Percentiles rank a stretch among this genome's conserved stretches.
Conservation (phyloP, 2,329 filamentous ascomycete genomes). For the Trichoderma simmonsii region DNA sequence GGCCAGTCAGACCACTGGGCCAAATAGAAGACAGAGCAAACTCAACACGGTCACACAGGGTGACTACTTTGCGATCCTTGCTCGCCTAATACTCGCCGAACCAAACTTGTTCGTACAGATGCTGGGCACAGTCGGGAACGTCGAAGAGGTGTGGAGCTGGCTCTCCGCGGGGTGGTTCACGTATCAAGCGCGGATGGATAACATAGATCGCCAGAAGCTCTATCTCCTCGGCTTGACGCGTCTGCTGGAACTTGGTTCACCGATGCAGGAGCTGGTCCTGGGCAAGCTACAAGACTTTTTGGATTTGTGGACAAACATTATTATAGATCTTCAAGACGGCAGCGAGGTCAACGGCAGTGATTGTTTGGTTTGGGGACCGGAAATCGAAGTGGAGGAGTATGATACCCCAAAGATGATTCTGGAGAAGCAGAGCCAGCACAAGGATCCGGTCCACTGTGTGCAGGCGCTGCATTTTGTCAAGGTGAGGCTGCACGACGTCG, state of each 20-base stretch:
- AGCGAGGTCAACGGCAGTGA: constrained; percentile 50
- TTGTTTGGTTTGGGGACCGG: constrained; percentile 46
- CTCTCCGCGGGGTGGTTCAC: constrained; percentile 63
- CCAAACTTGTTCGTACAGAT: constrained; percentile 64
- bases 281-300: constrained; percentile 68
- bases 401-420: constrained; percentile 54
- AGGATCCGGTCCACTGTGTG: constrained; percentile 66
- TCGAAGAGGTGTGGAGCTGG: constrained; percentile 58
- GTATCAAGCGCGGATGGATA: constrained; percentile 65
- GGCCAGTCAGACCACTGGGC: constrained; percentile 78
- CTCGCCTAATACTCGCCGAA: constrained; percentile 71
- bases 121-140: constrained; percentile 44
- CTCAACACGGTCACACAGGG: constrained; percentile 75
- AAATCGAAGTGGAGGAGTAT: constrained; percentile 46
- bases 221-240: constrained; percentile 70
- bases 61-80: constrained; percentile 81
- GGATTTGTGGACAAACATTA: constrained; percentile 69
- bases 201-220: constrained; percentile 65
- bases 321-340: constrained; percentile 62
- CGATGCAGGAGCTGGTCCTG: constrained; percentile 57
- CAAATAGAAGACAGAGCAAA: constrained; percentile 65
- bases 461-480: constrained; percentile 63
- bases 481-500: constrained; percentile 56
- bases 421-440: constrained; percentile 51
- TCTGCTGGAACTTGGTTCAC: constrained; percentile 61